A percentile compares a stretch with the other conserved stretches of the same genome.
These are phyloP conservation scores for Lipomyces spencermartinsiae DNA, from an alignment of 805 yeast species.

Conservation along the genomic window DNA sequence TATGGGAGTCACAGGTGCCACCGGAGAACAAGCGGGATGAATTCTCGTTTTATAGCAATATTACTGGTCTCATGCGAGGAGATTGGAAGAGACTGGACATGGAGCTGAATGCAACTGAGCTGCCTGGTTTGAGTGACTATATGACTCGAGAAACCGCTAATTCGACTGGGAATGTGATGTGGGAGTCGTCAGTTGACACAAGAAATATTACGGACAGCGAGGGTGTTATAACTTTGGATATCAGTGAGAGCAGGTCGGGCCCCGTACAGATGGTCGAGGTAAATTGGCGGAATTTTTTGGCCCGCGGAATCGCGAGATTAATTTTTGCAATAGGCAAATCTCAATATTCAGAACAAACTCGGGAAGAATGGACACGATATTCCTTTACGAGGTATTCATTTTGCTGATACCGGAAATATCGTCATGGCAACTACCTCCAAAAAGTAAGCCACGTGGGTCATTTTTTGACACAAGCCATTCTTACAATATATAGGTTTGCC, in stretches of 20 bases:
- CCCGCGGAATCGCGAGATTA: neutral
- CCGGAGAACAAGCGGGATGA: constrained; percentile 41
- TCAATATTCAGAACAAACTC: constrained; percentile 34
- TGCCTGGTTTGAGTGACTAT: constrained; percentile 19
- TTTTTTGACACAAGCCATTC: neutral
- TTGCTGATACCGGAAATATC: constrained; percentile 45
- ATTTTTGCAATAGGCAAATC: constrained; percentile 20
- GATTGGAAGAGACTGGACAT: constrained; percentile 27
- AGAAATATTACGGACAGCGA: constrained; percentile 38
- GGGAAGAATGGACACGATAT: constrained; percentile 40
- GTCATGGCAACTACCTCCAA: constrained; percentile 44
- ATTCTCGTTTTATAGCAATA: constrained; percentile 28
- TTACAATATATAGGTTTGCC: constrained; percentile 24
- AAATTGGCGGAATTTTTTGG: neutral
- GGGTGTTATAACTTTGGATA: constrained; percentile 31
- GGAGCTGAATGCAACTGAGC: constrained; percentile 32
- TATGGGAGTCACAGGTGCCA: constrained; percentile 55
- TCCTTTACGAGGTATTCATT: constrained; percentile 47
- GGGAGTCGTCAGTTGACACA: constrained; percentile 40
- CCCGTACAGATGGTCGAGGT: constrained; percentile 35
- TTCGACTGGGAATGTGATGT: constrained; percentile 18
- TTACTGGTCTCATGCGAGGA: constrained; percentile 35
- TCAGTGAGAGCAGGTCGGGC: constrained; percentile 29
- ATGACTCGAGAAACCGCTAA: constrained; percentile 4
- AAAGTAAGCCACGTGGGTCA: constrained; percentile 39